A percentile compares a stretch with the other conserved stretches of the same genome.
phyloP scores from a whole-genome alignment of 139 green algal genomes.

The Micractinium sp. region DNA sequence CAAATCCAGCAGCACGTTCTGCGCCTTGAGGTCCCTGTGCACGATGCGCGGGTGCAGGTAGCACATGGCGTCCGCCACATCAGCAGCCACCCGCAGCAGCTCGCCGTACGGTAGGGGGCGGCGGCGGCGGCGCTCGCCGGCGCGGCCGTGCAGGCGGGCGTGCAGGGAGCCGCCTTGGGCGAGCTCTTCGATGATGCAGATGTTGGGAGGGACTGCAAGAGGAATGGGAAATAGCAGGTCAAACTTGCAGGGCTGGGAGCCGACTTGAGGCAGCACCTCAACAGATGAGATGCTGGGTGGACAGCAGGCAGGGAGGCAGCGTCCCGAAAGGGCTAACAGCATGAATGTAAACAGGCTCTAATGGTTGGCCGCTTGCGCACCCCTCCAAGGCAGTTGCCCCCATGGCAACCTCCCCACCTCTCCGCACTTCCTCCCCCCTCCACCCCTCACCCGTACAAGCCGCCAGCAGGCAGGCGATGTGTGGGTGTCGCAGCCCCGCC shows the following conservation, averaged over 20 bases:
- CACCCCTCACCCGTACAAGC: slow-evolving; percentile 48
- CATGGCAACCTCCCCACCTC: neutral
- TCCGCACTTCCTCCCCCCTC: neutral
- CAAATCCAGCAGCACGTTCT: slow-evolving; percentile 77
- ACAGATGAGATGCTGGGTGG: too few relatives aligned
- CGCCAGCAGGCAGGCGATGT: slow-evolving; percentile 64
- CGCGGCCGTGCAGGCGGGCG: slow-evolving; percentile 53
- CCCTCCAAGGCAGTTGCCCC: neutral
- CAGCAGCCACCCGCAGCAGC: slow-evolving; percentile 53
- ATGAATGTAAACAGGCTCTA: too few relatives aligned
- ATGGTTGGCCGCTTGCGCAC: too few relatives aligned
- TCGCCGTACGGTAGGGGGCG: slow-evolving; percentile 43
- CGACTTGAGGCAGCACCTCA: too few relatives aligned
- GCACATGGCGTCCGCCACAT: slow-evolving; percentile 76
- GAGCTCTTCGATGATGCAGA: slow-evolving; percentile 86
- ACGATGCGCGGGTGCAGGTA: slow-evolving; percentile 75
- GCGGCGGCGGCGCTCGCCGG: slow-evolving; percentile 20
- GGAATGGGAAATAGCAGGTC: neutral
- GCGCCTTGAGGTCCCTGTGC: slow-evolving; percentile 56
- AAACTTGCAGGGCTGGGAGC: too few relatives aligned
- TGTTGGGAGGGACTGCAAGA: slow-evolving; percentile 54
- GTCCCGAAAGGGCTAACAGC: too few relatives aligned
- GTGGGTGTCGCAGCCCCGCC: slow-evolving; percentile 58
- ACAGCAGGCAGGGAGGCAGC: neutral
- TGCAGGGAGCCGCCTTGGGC: slow-evolving; percentile 65